Base-by-base conservation (phyloP, 352 stramenopile species). In the Phytophthora pisi region DNA sequence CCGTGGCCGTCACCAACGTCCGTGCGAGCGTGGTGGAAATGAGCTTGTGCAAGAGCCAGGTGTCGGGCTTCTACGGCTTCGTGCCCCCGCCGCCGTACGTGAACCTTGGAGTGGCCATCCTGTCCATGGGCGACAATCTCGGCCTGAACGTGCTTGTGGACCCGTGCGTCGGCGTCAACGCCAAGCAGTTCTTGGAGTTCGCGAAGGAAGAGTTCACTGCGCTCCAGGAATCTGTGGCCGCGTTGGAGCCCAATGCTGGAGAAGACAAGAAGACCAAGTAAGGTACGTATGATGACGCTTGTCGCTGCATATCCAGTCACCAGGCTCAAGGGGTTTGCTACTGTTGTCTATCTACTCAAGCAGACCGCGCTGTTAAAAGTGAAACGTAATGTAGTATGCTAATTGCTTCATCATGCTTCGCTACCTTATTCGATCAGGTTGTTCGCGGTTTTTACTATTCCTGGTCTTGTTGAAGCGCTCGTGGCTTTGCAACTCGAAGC, bases 61-160 rank as follows among this genome's bases (percentile, higher is more conserved):
- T 95, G 34, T 70, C 81, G 6, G 82, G 81, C 9, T 90, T 89
- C 50, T 92, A 80, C 46, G 86, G 81, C 8, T 95, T 95, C 56
- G 78, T 93, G 51, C 86, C 86, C 10, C 86, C 86, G n/a, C 86
- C 86, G 52, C 86, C 86, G 47, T 85, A 77, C 2, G 84, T 95
- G 57, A 95, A 95, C 61, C 71, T 95, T 15, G 86, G 86, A 43
- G 74, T 95, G 20, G 83, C 82, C 40, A 87, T 93, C 31, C 72
- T 92, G 23, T 91, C 82, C 16, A 75, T 90, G 49, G 84, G 84
- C 51, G 84, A 91, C 45, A 70, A 86, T 38, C 77, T 95, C 3
- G 84, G 85, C 1, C 70, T 92, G 16, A 93, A 92, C 53, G 85
- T 91, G 45, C 75, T 91, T 18, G 84, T 92, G 55, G 86, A 95